Evolutionary conservation across 148 eudicot species (phyloP), one percentile per base, ranked within the genome.

Genomic region (Vaccinium myrtillus): DNA sequence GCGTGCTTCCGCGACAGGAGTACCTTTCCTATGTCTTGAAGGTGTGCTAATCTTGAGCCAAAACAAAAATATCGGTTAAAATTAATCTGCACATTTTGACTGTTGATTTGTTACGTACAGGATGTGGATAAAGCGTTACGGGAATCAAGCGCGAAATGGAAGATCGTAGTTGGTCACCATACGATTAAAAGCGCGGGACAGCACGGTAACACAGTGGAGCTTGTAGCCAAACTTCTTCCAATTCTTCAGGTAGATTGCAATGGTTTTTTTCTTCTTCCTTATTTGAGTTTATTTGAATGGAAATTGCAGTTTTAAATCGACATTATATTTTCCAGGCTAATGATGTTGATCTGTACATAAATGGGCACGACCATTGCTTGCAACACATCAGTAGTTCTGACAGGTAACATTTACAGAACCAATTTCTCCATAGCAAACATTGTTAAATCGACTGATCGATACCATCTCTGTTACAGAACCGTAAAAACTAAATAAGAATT

Each of bases 301-400:
- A 73, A 73, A 13, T 36, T 6, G 18, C 48, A 16, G 50, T 70
- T 27, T 27, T 19, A 32, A 70, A 70, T 46, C 75, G 32, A 27
- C 19, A 4, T 43, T 54, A 9, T 58, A 65, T 58, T 56, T 85
- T 63, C 53, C 89, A 95, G 98, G 95, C 87, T 32, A 88, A 92
- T 73, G 48, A 88, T 51, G 98, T 93, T 7, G 98, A 94, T 84
- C 85, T 94, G 25, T 96, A 96, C 88, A 82, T 96, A 55, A 96
- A 96, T 59, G 99, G 99, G 2, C 99, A 96, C 32, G 99, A 96
- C 80, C 99, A 96, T 58, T 96, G 98, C 88, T 90, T 96, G 86
- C 91, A 96, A 82, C 98, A 91, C 82, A 93, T 96, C 43, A 93
- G 94, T 67, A 88, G 91, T 82, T 61, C 83, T 1, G 85, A 91